A percentile compares a stretch with the other conserved stretches of the same genome.
These are phyloP conservation scores for Metschnikowia aberdeeniae DNA, from an alignment of 805 yeast genomes.

Conservation along the genomic window DNA sequence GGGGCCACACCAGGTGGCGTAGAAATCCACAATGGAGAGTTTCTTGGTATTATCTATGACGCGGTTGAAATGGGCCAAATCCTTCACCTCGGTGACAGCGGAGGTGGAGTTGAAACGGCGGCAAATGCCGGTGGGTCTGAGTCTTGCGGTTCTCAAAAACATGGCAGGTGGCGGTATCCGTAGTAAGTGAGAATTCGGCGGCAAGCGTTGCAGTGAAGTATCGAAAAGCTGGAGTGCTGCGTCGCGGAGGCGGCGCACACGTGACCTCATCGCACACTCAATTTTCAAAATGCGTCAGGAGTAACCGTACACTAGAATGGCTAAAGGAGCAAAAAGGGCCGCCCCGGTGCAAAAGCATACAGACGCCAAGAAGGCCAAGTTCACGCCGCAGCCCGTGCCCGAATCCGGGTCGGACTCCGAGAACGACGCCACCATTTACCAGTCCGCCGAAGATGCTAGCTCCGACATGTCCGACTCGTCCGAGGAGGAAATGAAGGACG, in stretches of 20 bases:
- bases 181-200: no score
- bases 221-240: not conserved
- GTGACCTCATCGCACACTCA: slow-evolving; percentile 20
- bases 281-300: not conserved
- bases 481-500: slow-evolving; percentile 4
- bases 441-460: slow-evolving; percentile 19
- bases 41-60: slow-evolving; percentile 28
- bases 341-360: slow-evolving; percentile 15
- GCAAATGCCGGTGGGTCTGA: not conserved
- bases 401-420: slow-evolving; percentile 20
- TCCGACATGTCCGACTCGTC: slow-evolving; percentile 17
- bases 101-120: slow-evolving; percentile 16
- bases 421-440: slow-evolving; percentile 23
- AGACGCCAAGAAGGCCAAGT: slow-evolving; percentile 22
- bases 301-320: slow-evolving; percentile 8
- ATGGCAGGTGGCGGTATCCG: not conserved
- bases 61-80: slow-evolving; percentile 24
- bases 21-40: slow-evolving; percentile 57
- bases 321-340: slow-evolving; percentile 32
- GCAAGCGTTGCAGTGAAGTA: not conserved
- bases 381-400: slow-evolving; percentile 21
- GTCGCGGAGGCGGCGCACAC: slow-evolving; percentile 6
- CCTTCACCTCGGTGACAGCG: slow-evolving; percentile 27
- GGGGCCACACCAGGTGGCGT: slow-evolving; percentile 79
- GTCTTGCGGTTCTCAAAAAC: slow-evolving; percentile 3